A percentile compares a stretch with the other conserved stretches of the same genome.
phyloP scores from a whole-genome alignment of 345 rosid species.

The Eucalyptus melliodora region DNA sequence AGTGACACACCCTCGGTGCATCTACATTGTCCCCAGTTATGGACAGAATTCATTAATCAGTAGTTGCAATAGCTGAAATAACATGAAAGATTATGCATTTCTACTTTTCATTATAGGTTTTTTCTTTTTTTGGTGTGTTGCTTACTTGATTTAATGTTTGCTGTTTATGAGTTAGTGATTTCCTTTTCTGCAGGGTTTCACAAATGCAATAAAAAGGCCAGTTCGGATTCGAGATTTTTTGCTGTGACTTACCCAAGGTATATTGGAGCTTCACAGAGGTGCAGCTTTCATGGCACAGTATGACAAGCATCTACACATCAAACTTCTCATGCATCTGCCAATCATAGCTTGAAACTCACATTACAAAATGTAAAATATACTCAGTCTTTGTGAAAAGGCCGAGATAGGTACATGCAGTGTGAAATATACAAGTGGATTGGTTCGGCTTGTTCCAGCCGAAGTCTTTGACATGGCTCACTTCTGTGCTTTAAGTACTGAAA shows the following conservation, averaged over 20 bases:
- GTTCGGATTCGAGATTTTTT: constrained; percentile 66
- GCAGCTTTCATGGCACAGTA: background rate
- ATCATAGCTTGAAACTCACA: background rate
- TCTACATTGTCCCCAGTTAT: background rate
- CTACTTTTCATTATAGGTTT: background rate
- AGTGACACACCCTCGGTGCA: background rate
- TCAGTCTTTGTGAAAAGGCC: background rate
- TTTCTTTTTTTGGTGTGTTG: background rate
- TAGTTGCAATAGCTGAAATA: background rate
- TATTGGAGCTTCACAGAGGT: background rate
- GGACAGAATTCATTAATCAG: background rate
- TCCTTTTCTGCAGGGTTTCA: constrained; percentile 50
- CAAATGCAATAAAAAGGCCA: constrained; percentile 90
- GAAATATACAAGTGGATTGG: background rate
- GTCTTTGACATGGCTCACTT: background rate
- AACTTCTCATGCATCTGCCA: background rate
- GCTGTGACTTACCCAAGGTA: background rate
- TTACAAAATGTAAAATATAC: background rate
- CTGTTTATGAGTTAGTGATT: background rate
- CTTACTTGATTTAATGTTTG: background rate
- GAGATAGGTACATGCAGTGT: background rate
- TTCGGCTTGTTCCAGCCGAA: background rate
- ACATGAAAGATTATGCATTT: background rate
- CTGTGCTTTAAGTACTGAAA: background rate
- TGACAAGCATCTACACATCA: background rate